Base-by-base conservation (phyloP, 352 stramenopile genomes). In the Pythium utonaiense region DNA sequence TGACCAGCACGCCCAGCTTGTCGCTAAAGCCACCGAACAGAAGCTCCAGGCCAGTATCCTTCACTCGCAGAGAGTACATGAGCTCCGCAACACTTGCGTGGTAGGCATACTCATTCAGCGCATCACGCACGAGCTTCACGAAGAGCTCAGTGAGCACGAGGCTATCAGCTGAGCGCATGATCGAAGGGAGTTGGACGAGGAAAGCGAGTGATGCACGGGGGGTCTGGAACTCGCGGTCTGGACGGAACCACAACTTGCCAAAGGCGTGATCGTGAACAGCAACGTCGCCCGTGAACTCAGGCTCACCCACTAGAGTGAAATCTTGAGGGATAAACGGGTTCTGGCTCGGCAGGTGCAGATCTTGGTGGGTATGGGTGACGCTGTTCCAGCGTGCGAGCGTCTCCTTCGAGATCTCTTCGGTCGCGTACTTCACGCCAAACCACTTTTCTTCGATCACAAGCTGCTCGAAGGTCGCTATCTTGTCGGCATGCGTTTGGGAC, bases 171-270 rank as follows among this genome's bases (percentile, higher is more conserved):
- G 58, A 77, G 17, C 50, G 63, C 60, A 75, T 75, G 3, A 71
- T 68, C 13, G 56, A 53, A 7, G 67, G 59, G 7, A 54, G 76
- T 56, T 71, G 62, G 24, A 91, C 74, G 36, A 65, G 54, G 2
- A 79, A 63, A 57, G 77, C 74, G 1, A 86, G 60, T 66, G 90
- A 88, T 7, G 85, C 78, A 51, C 86, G 88, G 5, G 83, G 83
- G 70, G 89, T 90, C 38, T 70, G 57, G 24, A 77, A 69, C 51
- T 77, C 72, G 0, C 84, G 53, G 64, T 87, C 87, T 4, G 83
- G 67, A 60, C 86, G 83, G 69, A 85, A 82, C 75, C 74, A 82
- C 22, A 76, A 17, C 1, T 69, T 64, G 24, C 55, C 60, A 9
- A 16, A 44, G 7, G 28, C 7, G 49, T 75, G 68, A 38, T 75